These are phyloP conservation scores for Tetracladium maxilliforme DNA, from an alignment of 2,329 filamentous ascomycete genomes.

Conservation along the genomic window DNA sequence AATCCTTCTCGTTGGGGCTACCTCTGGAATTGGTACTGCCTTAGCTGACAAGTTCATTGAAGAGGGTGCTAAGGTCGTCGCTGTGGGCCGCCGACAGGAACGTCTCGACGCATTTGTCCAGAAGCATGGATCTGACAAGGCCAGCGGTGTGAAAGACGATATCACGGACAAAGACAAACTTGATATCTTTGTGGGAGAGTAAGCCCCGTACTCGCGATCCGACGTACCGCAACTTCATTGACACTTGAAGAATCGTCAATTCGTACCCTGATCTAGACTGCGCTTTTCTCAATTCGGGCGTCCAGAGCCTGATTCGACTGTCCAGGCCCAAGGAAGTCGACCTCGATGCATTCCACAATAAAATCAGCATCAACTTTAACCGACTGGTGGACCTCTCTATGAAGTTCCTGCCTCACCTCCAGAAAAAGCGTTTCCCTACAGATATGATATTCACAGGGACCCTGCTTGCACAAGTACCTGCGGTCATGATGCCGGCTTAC, in stretches of 20 bases:
- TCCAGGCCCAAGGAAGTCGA: conserved; percentile 25
- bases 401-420: conserved; percentile 23
- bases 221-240: no score
- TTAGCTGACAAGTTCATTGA: conserved; percentile 7
- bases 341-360: conserved; percentile 16
- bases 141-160: conserved; percentile 26
- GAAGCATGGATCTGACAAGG: conserved; percentile 24
- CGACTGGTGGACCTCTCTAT: conserved; percentile 21
- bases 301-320: conserved; percentile 33
- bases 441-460: no score
- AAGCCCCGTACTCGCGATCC: no score
- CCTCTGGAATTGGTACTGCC: conserved; percentile 21
- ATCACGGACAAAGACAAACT: conserved; percentile 26
- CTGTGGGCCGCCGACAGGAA: conserved; percentile 8
- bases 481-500: no score
- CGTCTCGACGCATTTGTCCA: conserved; percentile 19
- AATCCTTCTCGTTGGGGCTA: conserved; percentile 38
- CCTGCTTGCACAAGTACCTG: no score
- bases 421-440: no score
- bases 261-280: conserved; percentile 35
- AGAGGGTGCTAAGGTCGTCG: conserved; percentile 7
- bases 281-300: conserved; percentile 40
- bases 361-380: conserved; percentile 26
- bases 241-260: conserved; percentile 14
- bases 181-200: conserved; percentile 23